Evolutionary conservation across 768 basidiomycete genomes (phyloP).

Genomic region (Pleurotus djamor): DNA sequence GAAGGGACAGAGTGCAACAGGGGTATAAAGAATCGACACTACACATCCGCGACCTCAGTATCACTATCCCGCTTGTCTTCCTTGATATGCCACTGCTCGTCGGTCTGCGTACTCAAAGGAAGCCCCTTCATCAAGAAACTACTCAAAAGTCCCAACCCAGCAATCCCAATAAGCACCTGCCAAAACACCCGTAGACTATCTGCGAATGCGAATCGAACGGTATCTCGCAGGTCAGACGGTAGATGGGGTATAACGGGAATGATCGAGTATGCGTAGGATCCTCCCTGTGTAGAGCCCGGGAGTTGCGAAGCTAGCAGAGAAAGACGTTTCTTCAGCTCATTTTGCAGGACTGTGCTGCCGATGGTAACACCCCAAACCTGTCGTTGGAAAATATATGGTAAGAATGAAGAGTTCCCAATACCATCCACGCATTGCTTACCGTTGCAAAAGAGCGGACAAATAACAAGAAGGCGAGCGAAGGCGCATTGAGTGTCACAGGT

Average conservation of each 20-base stretch:
- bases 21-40: too few relatives aligned
- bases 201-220: constrained; percentile 39
- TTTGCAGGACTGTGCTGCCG: constrained; percentile 49
- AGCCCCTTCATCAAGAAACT: constrained; percentile 26
- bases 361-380: constrained; percentile 53
- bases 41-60: not conserved
- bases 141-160: constrained; percentile 24
- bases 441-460: constrained; percentile 33
- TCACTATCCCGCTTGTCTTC: not conserved
- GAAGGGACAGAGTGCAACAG: too few relatives aligned
- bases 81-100: constrained; percentile 21
- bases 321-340: constrained; percentile 38
- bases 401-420: constrained; percentile 14
- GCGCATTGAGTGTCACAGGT: constrained; percentile 33
- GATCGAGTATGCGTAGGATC: constrained; percentile 34
- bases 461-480: constrained; percentile 40
- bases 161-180: constrained; percentile 33
- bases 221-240: constrained; percentile 20
- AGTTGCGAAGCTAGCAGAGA: constrained; percentile 17
- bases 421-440: constrained; percentile 2
- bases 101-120: constrained; percentile 22
- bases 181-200: constrained; percentile 31
- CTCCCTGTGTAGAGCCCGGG: constrained; percentile 12
- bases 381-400: constrained; percentile 8
- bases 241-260: constrained; percentile 40